Evolutionary conservation across 2,329 filamentous ascomycete species (phyloP), one percentile per base, ranked within the genome.

Genomic region (Balansia obtecta): DNA sequence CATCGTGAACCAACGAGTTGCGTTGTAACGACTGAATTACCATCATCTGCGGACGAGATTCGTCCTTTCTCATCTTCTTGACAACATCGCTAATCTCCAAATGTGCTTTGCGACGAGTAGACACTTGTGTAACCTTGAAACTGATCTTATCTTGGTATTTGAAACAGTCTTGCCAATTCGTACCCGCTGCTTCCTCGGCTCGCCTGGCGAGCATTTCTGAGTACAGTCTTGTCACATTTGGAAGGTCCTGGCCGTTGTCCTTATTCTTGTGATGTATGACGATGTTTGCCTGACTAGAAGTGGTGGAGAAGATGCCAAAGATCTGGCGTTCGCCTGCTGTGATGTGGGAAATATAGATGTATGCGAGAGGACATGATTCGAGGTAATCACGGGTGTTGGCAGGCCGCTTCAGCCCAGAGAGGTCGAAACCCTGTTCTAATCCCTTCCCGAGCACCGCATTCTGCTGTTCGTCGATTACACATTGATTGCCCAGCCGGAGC

Each of bases 271-370:
- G 90, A 38, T 95, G 75, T n/a, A 96, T 85, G 47, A 97, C 76
- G 47, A 99, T 80, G 59, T 95, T 81, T 0, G 90, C 93, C 59
- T 93, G 82, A 12, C 82, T 77, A 55, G 79, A 84, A 0, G 80
- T 80, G 0, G 88, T 91, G 0, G 91, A 97, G 66, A 98, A 95
- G 5, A 98, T 66, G 1, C 88, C 90, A 64, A 96, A 97, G 48
- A 98, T 84, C 61, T 98, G 90, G 37, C 88, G 80, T 52, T 98
- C 91, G 3, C 90, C 89, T 12, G 89, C 83, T 43, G 85, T 83
- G 61, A 98, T 85, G 66, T 99, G 93, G 51, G 95, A 96, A 30
- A 98, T 73, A 62, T 93, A 96, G 49, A 97, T 75, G 63, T 95
- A 98, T 18, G 83, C 83, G 63, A 97, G 74, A 1, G 80, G 75